These are phyloP conservation scores for Boletus sensibilis DNA, from an alignment of 768 basidiomycete genomes.

Conservation along the genomic window DNA sequence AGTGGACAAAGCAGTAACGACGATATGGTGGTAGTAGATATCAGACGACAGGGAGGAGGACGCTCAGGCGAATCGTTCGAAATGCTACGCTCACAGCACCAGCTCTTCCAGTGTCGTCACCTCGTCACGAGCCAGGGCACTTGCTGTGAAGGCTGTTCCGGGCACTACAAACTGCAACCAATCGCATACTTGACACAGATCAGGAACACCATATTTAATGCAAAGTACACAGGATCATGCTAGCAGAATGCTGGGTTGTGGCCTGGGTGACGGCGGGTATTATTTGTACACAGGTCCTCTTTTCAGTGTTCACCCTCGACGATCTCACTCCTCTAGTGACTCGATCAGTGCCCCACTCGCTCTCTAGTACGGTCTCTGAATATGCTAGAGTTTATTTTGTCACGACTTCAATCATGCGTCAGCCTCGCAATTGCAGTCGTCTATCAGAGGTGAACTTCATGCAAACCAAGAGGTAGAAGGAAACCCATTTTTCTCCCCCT, in stretches of 20 bases:
- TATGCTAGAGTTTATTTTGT: not conserved
- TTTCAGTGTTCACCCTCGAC: not conserved
- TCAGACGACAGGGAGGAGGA: too few relatives aligned
- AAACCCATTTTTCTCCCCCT: not conserved
- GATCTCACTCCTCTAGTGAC: not conserved
- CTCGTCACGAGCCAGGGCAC: not conserved
- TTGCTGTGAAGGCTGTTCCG: slow-evolving; percentile 1
- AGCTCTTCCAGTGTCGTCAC: not conserved
- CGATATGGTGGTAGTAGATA: not conserved
- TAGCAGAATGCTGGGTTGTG: too few relatives aligned
- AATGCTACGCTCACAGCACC: not conserved
- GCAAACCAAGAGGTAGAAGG: not conserved
- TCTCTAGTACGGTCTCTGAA: not conserved
- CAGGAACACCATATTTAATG: not conserved
- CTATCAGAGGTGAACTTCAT: not conserved
- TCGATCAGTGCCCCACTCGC: not conserved
- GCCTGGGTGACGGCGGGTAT: too few relatives aligned
- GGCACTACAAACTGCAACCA: not conserved
- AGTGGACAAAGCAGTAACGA: not conserved
- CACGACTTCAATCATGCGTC: not conserved
- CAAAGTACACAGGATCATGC: not conserved
- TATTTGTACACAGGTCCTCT: not conserved
- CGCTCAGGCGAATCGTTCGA: not conserved
- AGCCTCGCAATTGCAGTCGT: not conserved
- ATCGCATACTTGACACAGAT: not conserved